Conservation (phyloP, 345 rosid genomes). For the Gossypium ekmanianum region DNA sequence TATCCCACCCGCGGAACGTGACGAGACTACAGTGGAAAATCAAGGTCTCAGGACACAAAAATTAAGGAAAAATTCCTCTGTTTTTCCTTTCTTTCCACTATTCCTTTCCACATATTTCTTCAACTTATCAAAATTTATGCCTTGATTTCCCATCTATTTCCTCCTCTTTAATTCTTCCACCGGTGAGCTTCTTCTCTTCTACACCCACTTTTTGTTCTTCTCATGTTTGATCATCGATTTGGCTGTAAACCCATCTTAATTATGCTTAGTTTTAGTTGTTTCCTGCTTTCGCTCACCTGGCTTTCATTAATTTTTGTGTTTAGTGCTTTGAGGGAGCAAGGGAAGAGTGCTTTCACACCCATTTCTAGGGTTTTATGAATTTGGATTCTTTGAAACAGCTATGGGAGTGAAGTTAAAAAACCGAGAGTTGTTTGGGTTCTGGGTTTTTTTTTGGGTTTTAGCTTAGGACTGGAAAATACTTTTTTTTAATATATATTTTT, state of each 20-base stretch:
- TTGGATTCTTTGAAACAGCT: constrained; percentile 8
- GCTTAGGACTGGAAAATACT: not conserved
- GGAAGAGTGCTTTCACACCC: constrained; percentile 19
- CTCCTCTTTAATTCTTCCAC: constrained; percentile 2
- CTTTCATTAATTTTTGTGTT: not conserved
- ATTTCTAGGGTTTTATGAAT: constrained; percentile 12
- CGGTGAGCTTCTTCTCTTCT: constrained; percentile 21
- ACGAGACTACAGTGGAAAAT: constrained; percentile 5
- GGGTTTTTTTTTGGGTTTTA: not conserved
- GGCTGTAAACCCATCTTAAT: constrained; percentile 8
- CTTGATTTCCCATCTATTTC: not conserved
- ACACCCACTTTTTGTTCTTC: not conserved
- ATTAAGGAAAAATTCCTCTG: constrained; percentile 22
- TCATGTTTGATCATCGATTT: not conserved
- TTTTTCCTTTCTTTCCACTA: constrained; percentile 16
- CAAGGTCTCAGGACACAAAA: constrained; percentile 13
- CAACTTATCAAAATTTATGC: constrained; percentile 24
- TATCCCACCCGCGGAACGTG: not conserved
- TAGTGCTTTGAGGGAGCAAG: not conserved
- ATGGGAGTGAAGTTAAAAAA: constrained; percentile 6
- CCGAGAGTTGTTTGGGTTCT: constrained; percentile 5
- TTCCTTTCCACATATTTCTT: constrained; percentile 24
- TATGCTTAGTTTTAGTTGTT: constrained; percentile 9
- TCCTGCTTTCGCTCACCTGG: constrained; percentile 6
- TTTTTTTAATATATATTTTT: not conserved